A percentile compares a stretch with the other conserved stretches of the same genome.
phyloP scores from a whole-genome alignment of 2,329 filamentous ascomycete species.

The Fusarium nelsonii region DNA sequence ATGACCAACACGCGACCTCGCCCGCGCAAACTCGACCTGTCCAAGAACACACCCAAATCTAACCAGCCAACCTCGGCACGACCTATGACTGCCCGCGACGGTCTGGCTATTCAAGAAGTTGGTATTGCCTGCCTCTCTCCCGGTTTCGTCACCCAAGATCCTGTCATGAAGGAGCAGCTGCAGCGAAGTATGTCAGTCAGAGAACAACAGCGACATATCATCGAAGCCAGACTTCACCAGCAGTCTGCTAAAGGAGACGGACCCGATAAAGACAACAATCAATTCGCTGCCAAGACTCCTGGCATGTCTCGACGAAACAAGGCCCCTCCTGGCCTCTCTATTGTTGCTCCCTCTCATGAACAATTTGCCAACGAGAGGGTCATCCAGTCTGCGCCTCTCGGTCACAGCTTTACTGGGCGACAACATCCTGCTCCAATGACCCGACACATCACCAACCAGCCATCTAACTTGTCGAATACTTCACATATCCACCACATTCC shows the following conservation, averaged over 20 bases:
- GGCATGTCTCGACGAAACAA: slow-evolving; percentile 80
- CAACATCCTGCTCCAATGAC: slow-evolving; percentile 82
- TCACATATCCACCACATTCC: slow-evolving; percentile 93
- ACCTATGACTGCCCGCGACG: slow-evolving; percentile 83
- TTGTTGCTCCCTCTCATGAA: slow-evolving; percentile 92
- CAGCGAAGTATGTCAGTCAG: slow-evolving; percentile 93
- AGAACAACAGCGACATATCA: slow-evolving; percentile 94
- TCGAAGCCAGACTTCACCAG: slow-evolving; percentile 90
- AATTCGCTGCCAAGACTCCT: slow-evolving; percentile 76
- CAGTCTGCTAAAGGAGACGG: slow-evolving; percentile 84
- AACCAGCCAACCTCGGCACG: slow-evolving; percentile 72
- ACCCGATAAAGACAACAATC: slow-evolving; percentile 66
- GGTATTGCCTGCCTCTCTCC: slow-evolving; percentile 95
- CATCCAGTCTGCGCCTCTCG: slow-evolving; percentile 94
- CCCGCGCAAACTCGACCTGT: slow-evolving; percentile 82
- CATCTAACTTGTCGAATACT: slow-evolving; percentile 83
- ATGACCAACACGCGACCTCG: slow-evolving; percentile 79
- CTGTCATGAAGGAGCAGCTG: slow-evolving; percentile 94
- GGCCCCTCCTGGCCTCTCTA: slow-evolving; percentile 89
- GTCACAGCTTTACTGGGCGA: slow-evolving; percentile 94
- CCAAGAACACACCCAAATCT: slow-evolving; percentile 69
- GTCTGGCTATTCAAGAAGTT: slow-evolving; percentile 88
- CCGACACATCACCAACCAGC: slow-evolving; percentile 82
- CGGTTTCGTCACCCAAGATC: slow-evolving; percentile 95
- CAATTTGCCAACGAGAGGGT: slow-evolving; percentile 94